Base-by-base conservation (phyloP, 306 rosid genomes). In the Astragalus glycyphyllos region DNA sequence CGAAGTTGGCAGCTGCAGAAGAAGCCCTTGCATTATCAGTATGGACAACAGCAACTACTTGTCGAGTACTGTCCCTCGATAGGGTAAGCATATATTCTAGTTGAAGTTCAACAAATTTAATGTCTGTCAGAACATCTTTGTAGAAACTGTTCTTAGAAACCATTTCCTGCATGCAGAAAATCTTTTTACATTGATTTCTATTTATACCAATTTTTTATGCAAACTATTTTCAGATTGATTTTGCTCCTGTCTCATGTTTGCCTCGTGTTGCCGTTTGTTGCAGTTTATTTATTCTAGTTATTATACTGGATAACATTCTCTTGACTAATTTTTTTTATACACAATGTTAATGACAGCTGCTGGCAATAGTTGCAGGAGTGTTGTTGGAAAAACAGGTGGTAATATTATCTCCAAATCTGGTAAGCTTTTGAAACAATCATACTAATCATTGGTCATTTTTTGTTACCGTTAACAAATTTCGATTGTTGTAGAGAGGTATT, bases 1-100 rank as follows among this genome's bases (percentile, higher is more conserved):
- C 65, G 6, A 86, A 82, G 92, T 72, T 91, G 82, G 89, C 89
- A 65, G 86, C 88, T 71, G 95, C 88, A 54, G 99, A 94, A 86
- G 99, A 94, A 82, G 94, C 92, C 34, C 79, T 75, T 65, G 79
- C 99, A 53, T 78, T 94, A 82, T 91, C 99, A 48, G 67, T 94
- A 64, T 94, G 99, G 99, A 86, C 99, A 57, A 86, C 84, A 0
- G 86, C 99, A 64, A 84, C 96, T 60, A 73, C 88, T 23, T 94
- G 99, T 74, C 96, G 96, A 59, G 89, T 84, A 77, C 87, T 94
- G 58, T 91, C 97, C 77, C 96, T 94, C 65, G 91, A 89, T 80
- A 82, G 81, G 66, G 97, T 94, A 79, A 86, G 95, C 80, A 48
- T 40, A 54, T 60, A 58, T 73, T 51, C 68, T 53, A 12, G 44